Conservation (phyloP, 2,329 filamentous ascomycete species). For the Fusarium xyrophilum region DNA sequence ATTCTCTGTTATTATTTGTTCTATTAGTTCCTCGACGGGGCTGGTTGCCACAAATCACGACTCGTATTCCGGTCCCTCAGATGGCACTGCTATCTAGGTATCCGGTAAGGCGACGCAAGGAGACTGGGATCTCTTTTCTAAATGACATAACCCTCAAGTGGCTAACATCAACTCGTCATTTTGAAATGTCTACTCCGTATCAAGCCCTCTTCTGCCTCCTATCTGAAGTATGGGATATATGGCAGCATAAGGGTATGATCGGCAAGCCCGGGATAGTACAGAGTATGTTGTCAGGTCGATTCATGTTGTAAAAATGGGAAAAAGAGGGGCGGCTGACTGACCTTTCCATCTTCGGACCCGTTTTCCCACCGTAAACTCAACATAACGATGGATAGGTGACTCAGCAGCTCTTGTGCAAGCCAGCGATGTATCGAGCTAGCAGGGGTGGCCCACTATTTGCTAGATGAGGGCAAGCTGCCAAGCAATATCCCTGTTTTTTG, state of each 20-base stretch:
- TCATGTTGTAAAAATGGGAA: too few species aligned
- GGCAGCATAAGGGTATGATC: not conserved
- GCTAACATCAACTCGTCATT: not conserved
- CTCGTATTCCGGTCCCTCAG: not conserved
- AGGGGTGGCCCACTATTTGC: too few species aligned
- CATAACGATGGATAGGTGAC: too few species aligned
- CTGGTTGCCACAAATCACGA: not conserved
- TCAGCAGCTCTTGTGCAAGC: too few species aligned
- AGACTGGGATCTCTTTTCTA: not conserved
- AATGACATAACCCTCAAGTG: not conserved
- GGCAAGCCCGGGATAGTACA: too few species aligned
- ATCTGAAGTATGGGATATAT: not conserved
- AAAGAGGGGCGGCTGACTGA: too few species aligned
- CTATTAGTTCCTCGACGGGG: slow-evolving; percentile 2
- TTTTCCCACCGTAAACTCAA: too few species aligned
- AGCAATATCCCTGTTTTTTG: too few species aligned
- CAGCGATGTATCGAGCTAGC: too few species aligned
- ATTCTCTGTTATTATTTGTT: slow-evolving; percentile 16
- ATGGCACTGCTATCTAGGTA: not conserved
- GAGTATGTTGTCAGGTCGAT: too few species aligned
- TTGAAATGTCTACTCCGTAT: not conserved
- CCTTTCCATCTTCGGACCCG: too few species aligned
- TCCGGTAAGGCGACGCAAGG: not conserved
- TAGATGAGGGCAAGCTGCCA: too few species aligned
- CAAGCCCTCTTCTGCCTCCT: not conserved